A percentile compares a stretch with the other conserved stretches of the same genome.
These are phyloP conservation scores for Paramecium pentaurelia DNA, from an alignment of 73 alveolate genomes.

Conservation along the genomic window DNA sequence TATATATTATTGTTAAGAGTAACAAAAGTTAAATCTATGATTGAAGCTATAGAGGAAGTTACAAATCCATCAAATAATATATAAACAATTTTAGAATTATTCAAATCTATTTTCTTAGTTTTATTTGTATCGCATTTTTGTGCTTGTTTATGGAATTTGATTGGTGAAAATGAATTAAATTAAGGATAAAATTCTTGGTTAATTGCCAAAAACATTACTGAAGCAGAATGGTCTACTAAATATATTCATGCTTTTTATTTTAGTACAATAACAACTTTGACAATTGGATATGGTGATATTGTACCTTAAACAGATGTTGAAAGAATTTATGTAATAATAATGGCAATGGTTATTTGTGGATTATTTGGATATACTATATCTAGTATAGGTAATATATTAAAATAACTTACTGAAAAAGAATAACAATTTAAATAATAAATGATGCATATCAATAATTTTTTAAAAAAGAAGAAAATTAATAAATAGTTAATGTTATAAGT, in stretches of 20 bases:
- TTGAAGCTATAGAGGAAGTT: conserved; percentile 37
- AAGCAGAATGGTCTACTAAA: conserved; percentile 17
- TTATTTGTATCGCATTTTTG: conserved; percentile 55
- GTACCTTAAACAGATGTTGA: conserved; percentile 47
- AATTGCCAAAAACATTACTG: not conserved
- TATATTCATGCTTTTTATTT: conserved; percentile 49
- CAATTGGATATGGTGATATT: conserved; percentile 62
- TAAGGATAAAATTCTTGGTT: conserved; percentile 16
- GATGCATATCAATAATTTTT: not conserved
- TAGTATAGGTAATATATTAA: conserved; percentile 35
- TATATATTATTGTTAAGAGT: conserved; percentile 24
- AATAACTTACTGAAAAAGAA: conserved; percentile 17
- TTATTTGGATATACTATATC: conserved; percentile 53
- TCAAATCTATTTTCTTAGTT: conserved; percentile 34
- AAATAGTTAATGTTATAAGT: not conserved
- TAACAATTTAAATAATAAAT: not conserved
- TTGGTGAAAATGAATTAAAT: conserved; percentile 21
- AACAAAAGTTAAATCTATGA: not conserved
- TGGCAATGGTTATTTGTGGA: conserved; percentile 57
- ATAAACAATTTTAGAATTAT: not conserved
- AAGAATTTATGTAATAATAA: conserved; percentile 51
- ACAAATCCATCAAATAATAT: not conserved
- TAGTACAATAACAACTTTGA: conserved; percentile 52
- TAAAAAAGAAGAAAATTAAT: conserved; percentile 7
- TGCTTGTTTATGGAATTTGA: conserved; percentile 54